Conservation (phyloP, 192 early-diverging fungal species). For the Podila minutissima region DNA sequence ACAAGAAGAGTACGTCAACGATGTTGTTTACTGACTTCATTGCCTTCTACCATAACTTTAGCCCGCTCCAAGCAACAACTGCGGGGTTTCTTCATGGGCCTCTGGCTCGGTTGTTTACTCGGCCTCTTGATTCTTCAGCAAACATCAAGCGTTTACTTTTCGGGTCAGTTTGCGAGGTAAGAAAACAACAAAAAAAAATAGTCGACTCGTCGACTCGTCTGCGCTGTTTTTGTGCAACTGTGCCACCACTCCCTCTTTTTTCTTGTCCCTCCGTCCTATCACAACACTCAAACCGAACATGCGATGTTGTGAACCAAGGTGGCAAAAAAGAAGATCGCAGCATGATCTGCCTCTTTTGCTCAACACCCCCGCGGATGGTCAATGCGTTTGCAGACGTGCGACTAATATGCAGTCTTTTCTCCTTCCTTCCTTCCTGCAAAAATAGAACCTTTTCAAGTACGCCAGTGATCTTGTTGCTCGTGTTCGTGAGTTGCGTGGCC, state of each 20-base stretch:
- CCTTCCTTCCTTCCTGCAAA: constrained; percentile 1
- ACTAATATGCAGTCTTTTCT: not conserved
- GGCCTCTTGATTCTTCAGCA: constrained; percentile 32
- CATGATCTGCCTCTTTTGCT: too few species aligned
- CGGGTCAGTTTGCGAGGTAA: constrained; percentile 35
- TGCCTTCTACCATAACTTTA: not conserved
- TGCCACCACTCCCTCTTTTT: too few species aligned
- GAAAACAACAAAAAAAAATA: not conserved
- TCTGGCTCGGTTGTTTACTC: constrained; percentile 42
- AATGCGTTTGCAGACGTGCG: not conserved
- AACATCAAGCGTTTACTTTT: constrained; percentile 34
- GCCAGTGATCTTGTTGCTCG: constrained; percentile 23
- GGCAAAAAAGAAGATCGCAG: too few species aligned
- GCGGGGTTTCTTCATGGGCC: constrained; percentile 35
- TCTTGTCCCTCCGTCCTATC: too few species aligned
- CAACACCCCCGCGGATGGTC: not conserved
- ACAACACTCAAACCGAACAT: too few species aligned
- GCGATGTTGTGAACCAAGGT: too few species aligned
- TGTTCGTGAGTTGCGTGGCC: constrained; percentile 29
- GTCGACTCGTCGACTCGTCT: too few species aligned
- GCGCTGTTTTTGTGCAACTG: too few species aligned
- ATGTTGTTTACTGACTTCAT: not conserved
- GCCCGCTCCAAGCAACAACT: constrained; percentile 47
- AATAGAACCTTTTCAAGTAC: constrained; percentile 17
- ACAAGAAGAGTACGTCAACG: too few species aligned